phyloP scores from a whole-genome alignment of 805 yeast species.

The Kluyveromyces aestuarii region DNA sequence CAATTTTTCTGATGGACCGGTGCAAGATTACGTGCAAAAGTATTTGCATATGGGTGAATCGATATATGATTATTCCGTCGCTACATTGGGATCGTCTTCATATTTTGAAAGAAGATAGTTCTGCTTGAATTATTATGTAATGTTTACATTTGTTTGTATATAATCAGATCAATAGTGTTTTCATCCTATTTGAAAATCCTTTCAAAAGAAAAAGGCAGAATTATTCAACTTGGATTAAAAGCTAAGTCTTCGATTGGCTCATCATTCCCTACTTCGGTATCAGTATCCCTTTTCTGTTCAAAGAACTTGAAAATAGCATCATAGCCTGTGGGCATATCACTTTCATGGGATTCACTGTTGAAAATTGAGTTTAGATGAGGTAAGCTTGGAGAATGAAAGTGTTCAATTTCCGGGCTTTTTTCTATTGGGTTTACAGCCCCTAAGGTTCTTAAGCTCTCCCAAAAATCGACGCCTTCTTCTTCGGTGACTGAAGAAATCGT shows the following conservation, averaged over 20 bases:
- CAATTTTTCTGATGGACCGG: conserved; percentile 35
- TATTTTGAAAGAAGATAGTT: conserved; percentile 56
- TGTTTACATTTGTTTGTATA: conserved; percentile 1
- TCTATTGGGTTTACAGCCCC: conserved; percentile 20
- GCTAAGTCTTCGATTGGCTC: conserved; percentile 5
- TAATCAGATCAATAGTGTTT: neutral
- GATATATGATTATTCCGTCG: conserved; percentile 62
- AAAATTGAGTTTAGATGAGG: neutral
- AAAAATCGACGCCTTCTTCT: conserved; percentile 60
- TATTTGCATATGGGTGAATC: conserved; percentile 85
- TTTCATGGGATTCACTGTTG: neutral
- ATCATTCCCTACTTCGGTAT: neutral
- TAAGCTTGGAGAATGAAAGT: neutral
- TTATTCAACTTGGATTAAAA: conserved; percentile 7
- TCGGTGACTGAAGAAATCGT: conserved; percentile 24
- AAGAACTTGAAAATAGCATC: conserved; percentile 1
- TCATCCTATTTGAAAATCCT: neutral
- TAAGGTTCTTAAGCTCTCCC: conserved; percentile 58
- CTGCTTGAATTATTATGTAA: neutral
- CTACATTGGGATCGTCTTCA: conserved; percentile 58
- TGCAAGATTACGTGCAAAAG: conserved; percentile 44
- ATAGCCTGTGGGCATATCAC: neutral
- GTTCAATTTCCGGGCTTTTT: conserved; percentile 2
- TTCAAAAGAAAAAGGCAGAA: neutral
- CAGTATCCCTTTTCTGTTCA: neutral